Evolutionary conservation across 2,329 filamentous ascomycete genomes (phyloP).

Genomic region (Penicillium decumbens): DNA sequence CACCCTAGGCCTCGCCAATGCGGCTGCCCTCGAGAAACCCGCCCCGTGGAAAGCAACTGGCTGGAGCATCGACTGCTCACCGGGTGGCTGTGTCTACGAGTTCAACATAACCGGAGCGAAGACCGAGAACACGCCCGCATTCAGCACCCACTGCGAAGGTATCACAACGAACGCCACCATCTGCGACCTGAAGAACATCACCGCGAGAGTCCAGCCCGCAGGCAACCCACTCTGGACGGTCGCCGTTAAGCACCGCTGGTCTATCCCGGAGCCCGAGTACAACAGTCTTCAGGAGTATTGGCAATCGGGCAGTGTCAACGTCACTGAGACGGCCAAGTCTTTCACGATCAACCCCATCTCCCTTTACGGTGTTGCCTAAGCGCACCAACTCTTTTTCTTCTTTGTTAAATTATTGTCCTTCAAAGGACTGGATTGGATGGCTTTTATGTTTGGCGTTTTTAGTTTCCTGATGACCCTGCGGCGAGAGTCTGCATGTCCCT

Average conservation of each 20-base stretch:
- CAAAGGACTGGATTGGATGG: background rate
- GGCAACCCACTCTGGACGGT: conserved; percentile 26
- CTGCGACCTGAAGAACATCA: conserved; percentile 28
- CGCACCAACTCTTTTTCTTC: background rate
- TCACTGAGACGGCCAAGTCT: conserved; percentile 15
- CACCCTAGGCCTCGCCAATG: conserved; percentile 19
- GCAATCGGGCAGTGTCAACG: conserved; percentile 21
- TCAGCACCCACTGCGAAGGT: conserved; percentile 34
- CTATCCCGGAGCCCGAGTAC: conserved; percentile 11
- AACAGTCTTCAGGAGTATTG: conserved; percentile 10
- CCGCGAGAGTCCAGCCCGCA: conserved; percentile 17
- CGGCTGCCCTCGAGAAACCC: conserved; percentile 11
- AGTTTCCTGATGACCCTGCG: background rate
- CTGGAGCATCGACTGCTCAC: conserved; percentile 32
- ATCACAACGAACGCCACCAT: conserved; percentile 19
- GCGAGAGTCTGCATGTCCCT: background rate
- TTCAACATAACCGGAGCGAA: conserved; percentile 30
- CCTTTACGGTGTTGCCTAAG: conserved; percentile 28
- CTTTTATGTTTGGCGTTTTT: background rate
- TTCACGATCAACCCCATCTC: conserved; percentile 19
- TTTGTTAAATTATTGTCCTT: background rate
- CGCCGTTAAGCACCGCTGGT: conserved; percentile 28
- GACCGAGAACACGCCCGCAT: conserved; percentile 30
- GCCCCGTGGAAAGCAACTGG: conserved; percentile 30
- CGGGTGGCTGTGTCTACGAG: conserved; percentile 30